Percentiles rank a stretch among this genome's conserved stretches.
These are phyloP conservation scores for Carex pumila DNA, from an alignment of 176 grass and related monocot species.

Conservation along the genomic window DNA sequence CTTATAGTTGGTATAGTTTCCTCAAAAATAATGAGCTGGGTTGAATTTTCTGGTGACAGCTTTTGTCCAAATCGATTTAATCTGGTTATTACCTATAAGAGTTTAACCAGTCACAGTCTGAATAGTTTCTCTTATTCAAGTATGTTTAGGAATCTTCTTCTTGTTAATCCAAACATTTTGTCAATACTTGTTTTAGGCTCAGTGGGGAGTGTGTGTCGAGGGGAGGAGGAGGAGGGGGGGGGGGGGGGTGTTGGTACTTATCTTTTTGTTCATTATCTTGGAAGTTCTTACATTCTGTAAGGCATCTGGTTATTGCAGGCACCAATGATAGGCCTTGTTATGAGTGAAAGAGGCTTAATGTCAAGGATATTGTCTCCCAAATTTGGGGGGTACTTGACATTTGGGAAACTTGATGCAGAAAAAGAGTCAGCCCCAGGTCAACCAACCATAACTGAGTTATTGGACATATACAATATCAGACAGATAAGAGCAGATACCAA, in stretches of 20 bases:
- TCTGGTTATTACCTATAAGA: background rate
- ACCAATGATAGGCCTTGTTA: slow-evolving; percentile 91
- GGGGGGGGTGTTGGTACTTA: background rate
- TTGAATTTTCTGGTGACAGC: background rate
- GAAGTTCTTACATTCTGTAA: background rate
- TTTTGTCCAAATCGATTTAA: background rate
- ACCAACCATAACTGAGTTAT: slow-evolving; percentile 68
- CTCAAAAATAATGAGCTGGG: background rate
- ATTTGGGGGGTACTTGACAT: slow-evolving; percentile 89
- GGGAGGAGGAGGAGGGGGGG: background rate
- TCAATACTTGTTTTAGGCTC: background rate
- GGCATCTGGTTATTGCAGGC: slow-evolving; percentile 37
- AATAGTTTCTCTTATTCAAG: background rate
- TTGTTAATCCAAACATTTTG: background rate
- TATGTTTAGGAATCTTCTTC: background rate
- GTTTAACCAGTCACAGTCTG: background rate
- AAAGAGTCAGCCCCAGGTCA: slow-evolving; percentile 72
- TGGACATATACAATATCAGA: slow-evolving; percentile 74
- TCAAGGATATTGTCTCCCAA: slow-evolving; percentile 74
- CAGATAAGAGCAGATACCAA: slow-evolving; percentile 62
- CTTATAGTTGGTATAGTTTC: background rate
- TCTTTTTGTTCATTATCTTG: background rate
- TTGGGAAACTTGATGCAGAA: slow-evolving; percentile 56
- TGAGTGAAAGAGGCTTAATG: slow-evolving; percentile 82
- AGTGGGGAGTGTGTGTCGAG: too few relatives aligned